Evolutionary conservation across 1,284 basidiomycete genomes (phyloP).

Genomic region (Peniophora sp.): DNA sequence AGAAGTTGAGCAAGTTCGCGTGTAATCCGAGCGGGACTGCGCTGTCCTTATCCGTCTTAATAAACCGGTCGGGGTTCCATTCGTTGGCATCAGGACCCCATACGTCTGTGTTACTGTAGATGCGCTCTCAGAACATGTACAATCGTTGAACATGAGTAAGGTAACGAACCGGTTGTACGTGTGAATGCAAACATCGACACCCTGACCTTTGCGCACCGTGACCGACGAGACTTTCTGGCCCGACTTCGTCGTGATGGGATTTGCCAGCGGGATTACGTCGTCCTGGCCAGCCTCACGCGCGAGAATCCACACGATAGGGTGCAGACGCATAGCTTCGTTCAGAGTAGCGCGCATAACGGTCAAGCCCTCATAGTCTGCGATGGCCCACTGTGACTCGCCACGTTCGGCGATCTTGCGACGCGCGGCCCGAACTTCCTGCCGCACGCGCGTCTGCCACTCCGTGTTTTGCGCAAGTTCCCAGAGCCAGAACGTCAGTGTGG

Average conservation of each 20-base stretch:
- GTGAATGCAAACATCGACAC: conserved; percentile 14
- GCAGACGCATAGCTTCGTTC: conserved; percentile 8
- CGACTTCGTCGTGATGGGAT: conserved; percentile 24
- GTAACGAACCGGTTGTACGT: conserved; percentile 12
- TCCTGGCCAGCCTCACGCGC: conserved; percentile 18
- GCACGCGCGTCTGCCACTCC: conserved; percentile 16
- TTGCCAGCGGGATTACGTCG: conserved; percentile 36
- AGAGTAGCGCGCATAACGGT: conserved; percentile 16
- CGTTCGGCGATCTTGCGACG: conserved; percentile 13
- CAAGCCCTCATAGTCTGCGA: conserved; percentile 24
- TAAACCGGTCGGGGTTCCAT: conserved; percentile 37
- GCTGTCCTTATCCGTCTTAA: conserved; percentile 25
- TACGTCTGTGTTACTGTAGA: conserved; percentile 27
- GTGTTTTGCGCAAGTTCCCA: conserved; percentile 19
- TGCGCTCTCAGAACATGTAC: conserved; percentile 15
- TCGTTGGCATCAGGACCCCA: conserved; percentile 34
- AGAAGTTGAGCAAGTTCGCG: conserved; percentile 36
- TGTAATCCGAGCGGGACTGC: conserved; percentile 36
- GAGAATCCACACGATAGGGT: conserved; percentile 1
- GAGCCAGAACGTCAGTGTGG: conserved; percentile 16
- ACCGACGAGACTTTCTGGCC: conserved; percentile 23
- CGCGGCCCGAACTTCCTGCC: conserved; percentile 12
- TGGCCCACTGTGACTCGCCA: conserved; percentile 17
- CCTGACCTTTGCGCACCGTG: conserved; percentile 29
- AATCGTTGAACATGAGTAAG: conserved; percentile 2